Evolutionary conservation across 78 protist species (phyloP), one percentile per base, ranked within the genome.

Genomic region (Dictyostelium purpureum): DNA sequence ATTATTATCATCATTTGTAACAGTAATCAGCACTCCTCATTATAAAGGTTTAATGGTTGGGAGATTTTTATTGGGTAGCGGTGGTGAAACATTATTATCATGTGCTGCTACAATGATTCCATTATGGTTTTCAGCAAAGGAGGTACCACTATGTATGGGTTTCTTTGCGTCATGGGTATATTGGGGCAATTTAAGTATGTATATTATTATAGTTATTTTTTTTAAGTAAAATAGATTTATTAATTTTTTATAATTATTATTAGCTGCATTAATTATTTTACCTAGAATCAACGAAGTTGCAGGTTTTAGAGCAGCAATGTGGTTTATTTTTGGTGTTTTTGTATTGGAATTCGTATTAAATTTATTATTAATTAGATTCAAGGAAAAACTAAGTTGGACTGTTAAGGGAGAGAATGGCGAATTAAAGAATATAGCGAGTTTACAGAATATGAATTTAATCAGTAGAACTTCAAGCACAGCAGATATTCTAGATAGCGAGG

Each of bases 41-140:
- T 85, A 52, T 73, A 61, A 45, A 24, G 28, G 61, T 1, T 71
- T 85, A 70, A 19, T 85, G 66, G 47, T 73, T 28, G 61, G 76
- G 43, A 52, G 91, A 47, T 85, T 85, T 56, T 21, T 85, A 4
- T 73, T 85, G 38, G 91, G 91, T 21, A 57, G 42, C 35, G 91
- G 91, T 66, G 91, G 91, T 59, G 91, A 85, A 40, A 85, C 70
- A 14, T 31, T 85, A 52, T 85, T 85, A 16, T 78, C 91, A 40
- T 73, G 82, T 57, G 81, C 91, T 2, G 66, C 91, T 26, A 85
- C 91, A 9, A 85, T 85, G 91, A 51, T 85, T 82, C 91, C 91
- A 45, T 54, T 85, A 61, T 85, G 57, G 43, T 85, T 56, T 45
- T 4, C 38, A 73, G 31, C 75, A 11, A 59, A 56, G 1, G 91